Percentiles rank a stretch among this genome's conserved stretches.
These are phyloP conservation scores for Hypoxylon sp. DNA, from an alignment of 2,329 filamentous ascomycete species.

Conservation along the genomic window DNA sequence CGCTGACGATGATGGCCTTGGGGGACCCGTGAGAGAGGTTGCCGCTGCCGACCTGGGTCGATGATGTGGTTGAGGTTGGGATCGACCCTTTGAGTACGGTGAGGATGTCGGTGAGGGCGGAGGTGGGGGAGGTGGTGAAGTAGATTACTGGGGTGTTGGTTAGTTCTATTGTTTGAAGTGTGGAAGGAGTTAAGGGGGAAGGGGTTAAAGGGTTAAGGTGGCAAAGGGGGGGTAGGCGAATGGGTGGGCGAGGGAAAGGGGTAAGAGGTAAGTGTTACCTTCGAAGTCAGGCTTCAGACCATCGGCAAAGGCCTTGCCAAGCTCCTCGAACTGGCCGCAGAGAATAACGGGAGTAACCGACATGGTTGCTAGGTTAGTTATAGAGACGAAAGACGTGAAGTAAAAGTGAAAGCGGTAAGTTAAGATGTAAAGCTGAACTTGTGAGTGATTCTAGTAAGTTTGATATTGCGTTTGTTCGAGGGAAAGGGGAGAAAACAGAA, in stretches of 20 bases:
- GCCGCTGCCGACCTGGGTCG: constrained; percentile 26
- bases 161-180: neutral
- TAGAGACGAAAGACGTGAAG: neutral
- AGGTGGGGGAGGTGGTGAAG: constrained; percentile 29
- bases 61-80: constrained; percentile 3
- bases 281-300: constrained; percentile 41
- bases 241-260: neutral
- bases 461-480: constrained; percentile 18
- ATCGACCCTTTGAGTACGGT: constrained; percentile 28
- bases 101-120: constrained; percentile 29
- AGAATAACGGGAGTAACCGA: constrained; percentile 36
- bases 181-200: neutral
- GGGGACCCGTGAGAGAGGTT: constrained; percentile 24
- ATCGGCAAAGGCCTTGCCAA: constrained; percentile 35
- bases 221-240: neutral
- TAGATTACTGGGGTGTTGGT: constrained; percentile 24
- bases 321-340: constrained; percentile 37
- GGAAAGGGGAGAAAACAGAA: constrained; percentile 3
- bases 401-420: constrained; percentile 3
- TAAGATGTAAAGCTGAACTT: neutral
- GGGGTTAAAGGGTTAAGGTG: neutral
- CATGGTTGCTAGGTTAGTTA: constrained; percentile 24
- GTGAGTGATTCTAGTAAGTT: neutral
- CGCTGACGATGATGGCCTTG: constrained; percentile 33
- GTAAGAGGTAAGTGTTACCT: constrained; percentile 15